Evolutionary conservation across 441 rosid genomes (phyloP), one percentile per base, ranked within the genome.

Genomic region (Viola pubescens): DNA sequence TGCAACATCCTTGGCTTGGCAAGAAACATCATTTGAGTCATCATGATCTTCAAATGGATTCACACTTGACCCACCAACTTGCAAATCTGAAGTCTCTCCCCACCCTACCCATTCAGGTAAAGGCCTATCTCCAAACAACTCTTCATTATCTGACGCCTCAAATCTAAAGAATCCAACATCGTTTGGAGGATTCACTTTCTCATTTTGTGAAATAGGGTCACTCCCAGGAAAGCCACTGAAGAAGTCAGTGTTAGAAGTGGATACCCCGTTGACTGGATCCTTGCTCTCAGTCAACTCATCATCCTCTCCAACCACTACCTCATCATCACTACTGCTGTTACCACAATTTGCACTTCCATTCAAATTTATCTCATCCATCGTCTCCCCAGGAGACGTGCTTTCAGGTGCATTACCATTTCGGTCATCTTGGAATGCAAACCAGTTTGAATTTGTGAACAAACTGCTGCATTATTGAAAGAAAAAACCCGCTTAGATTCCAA

Each of bases 391-490:
- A 13, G 87, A 77, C 7, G 73, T 64, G 52, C 86, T 80, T 34
- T 66, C 66, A 58, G 82, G 74, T 54, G 83, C 83, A 68, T 70
- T 70, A 60, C 75, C 85, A 45, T 74, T 67, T 70, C 82, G 81
- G 19, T 85, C 88, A 9, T 88, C 97, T 82, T 88, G 89, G 81
- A 85, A 94, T 8, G 97, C 89, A 75, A 94, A 94, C 99, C 99
- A 94, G 78, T 94, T 76, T 53, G 99, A 88, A 70, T 88, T 88
- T 61, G 97, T 91, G 78, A 94, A 92, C 54, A 88, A 77, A 71
- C 91, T 85, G 82, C 83, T 74, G 82, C 86, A 77, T 52, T 58
- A 56, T 58, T 58, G 56, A 65, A 58, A 43, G 4, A 7, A 13
- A n/a, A 11, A 48, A 9, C 26, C 12, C 44, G 39, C 13, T 37